Evolutionary conservation across 225 moss, liverwort and hornwort species (phyloP).

Genomic region (Antitrichia curtipendula): DNA sequence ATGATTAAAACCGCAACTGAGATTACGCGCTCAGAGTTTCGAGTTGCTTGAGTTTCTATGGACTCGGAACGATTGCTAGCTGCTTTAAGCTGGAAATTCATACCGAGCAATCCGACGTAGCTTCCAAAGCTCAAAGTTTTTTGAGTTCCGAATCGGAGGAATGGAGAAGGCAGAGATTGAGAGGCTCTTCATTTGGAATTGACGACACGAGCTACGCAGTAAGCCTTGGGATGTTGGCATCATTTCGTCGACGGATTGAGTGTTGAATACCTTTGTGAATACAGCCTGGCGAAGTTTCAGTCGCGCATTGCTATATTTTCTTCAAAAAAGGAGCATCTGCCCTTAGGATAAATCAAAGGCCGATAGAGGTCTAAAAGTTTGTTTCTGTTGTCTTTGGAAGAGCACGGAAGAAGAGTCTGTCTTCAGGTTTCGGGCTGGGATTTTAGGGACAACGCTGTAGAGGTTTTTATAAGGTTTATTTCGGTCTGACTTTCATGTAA

Average conservation of each 20-base stretch:
- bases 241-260: not conserved
- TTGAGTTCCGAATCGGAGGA: not conserved
- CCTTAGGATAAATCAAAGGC: not conserved
- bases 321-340: not conserved
- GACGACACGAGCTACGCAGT: not conserved
- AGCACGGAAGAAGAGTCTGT: not conserved
- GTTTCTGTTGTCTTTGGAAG: not conserved
- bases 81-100: slow-evolving; percentile 12
- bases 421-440: not conserved
- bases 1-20: not conserved
- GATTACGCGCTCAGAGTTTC: not conserved
- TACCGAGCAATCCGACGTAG: not conserved
- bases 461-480: not conserved
- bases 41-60: not conserved
- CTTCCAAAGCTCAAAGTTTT: not conserved
- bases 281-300: not conserved
- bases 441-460: not conserved
- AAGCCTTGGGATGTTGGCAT: not conserved
- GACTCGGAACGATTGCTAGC: slow-evolving; percentile 10
- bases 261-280: not conserved
- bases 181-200: not conserved
- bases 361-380: not conserved
- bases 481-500: not conserved
- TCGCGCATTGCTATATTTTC: not conserved
- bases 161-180: slow-evolving; percentile 4